Percentiles rank a stretch among this genome's conserved stretches.
phyloP scores from a whole-genome alignment of 1,139 yeast genomes.

The Lodderomyces margitis region DNA sequence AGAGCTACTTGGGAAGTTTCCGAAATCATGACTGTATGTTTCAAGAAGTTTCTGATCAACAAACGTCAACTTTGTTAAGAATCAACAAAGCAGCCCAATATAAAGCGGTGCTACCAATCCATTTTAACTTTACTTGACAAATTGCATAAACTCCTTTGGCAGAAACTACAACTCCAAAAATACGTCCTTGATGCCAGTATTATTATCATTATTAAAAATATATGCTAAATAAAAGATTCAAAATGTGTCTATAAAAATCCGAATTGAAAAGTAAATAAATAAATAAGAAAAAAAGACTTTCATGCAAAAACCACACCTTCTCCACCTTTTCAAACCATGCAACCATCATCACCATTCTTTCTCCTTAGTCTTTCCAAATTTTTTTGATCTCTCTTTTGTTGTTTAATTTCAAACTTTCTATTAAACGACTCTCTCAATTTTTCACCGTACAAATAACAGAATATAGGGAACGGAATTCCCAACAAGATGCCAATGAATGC shows the following conservation, averaged over 20 bases:
- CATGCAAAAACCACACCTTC: background rate
- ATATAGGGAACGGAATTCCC: constrained; percentile 46
- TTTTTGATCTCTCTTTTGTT: constrained; percentile 31
- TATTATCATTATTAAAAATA: no score
- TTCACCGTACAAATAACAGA: constrained; percentile 42
- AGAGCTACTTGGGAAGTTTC: background rate
- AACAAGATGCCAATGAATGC: constrained; percentile 37
- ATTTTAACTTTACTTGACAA: no score
- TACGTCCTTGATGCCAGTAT: no score
- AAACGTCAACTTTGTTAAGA: no score
- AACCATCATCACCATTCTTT: constrained; percentile 9
- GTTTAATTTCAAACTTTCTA: constrained; percentile 31
- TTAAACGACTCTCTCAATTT: constrained; percentile 37
- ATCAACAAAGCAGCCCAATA: no score
- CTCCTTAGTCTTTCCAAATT: constrained; percentile 28
- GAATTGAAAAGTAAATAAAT: no score
- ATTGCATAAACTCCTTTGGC: no score
- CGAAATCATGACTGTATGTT: constrained; percentile 3
- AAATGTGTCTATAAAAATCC: no score
- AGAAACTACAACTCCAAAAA: no score
- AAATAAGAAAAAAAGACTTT: background rate
- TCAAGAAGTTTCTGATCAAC: no score
- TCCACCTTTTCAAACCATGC: background rate
- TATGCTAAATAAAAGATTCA: no score
- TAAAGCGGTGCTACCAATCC: no score